Base-by-base conservation (phyloP, 2,329 filamentous ascomycete species). In the Trichophaea hybrida region DNA sequence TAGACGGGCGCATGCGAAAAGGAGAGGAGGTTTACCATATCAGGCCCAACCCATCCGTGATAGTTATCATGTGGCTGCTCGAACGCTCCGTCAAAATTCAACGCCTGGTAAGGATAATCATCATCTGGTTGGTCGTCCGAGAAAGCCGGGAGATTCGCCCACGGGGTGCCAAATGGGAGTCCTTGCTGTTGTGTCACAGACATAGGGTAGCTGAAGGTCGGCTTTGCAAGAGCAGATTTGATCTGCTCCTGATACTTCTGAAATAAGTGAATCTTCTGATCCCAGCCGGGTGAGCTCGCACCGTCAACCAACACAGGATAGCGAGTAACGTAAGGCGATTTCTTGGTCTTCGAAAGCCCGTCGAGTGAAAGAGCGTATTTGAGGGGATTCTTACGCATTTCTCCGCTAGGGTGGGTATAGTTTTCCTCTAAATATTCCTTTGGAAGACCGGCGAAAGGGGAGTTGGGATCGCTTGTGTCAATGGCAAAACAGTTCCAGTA, bases 401-500 rank as follows among this genome's bases (percentile, higher is more conserved):
- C 31, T 13, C 62, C 62, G 17, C 44, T 60, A 13, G 57, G 62
- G 40, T 64, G 62, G 17, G 35, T 49, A 44, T 62, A 64, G 13
- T 31, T 24, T 15, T 62, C 58, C 7, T 64, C 57, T 8, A 60
- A 44, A 50, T 60, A 64, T 12, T 53, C 60, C 48, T 55, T 40
- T 5, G 62, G 62, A 12, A 64, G 50, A 5, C 62, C 62, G 35
- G 60, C 52, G 10, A 37, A 58, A n/a, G 17, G 24, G 13, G 54
- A 58, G 2, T 34, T 49, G 8, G 60, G 58, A 32, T 64, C 46
- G 6, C 48, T 49, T 6, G 62, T 57, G 31, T 60, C 62, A 10
- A 44, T 17, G 5, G 57, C 57, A 37, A 64, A 55, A 34, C 58
- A 49, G 46, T 62, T 64, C 62, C 60, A 64, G 52, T 62, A 64